Percentiles rank a stretch among this genome's conserved stretches.
Conservation (phyloP, 305 asterid genomes). For the Withania somnifera region DNA sequence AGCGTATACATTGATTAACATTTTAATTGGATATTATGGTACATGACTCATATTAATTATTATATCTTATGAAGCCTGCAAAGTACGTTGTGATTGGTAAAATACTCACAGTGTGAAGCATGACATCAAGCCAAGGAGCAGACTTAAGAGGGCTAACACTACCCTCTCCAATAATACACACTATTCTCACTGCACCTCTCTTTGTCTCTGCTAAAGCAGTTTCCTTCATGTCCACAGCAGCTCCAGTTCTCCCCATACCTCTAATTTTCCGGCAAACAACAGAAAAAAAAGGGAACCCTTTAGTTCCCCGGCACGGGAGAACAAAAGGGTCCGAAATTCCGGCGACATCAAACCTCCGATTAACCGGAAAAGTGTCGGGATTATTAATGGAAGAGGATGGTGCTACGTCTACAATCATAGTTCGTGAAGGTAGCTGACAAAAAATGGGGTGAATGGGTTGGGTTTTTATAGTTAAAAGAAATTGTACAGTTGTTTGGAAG, state of each 20-base stretch:
- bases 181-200: conserved; percentile 45
- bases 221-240: conserved; percentile 9
- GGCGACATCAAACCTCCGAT: not conserved
- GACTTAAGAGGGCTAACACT: conserved; percentile 74
- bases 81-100: too few species aligned
- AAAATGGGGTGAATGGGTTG: too few species aligned
- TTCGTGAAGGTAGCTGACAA: not conserved
- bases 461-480: too few species aligned
- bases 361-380: not conserved
- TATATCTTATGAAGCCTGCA: too few species aligned
- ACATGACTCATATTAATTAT: too few species aligned
- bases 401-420: not conserved
- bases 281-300: not conserved
- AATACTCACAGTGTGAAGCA: conserved; percentile 67
- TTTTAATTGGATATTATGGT: too few species aligned
- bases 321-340: not conserved
- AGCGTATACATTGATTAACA: too few species aligned
- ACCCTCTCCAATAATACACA: conserved; percentile 67
- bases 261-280: not conserved
- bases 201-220: conserved; percentile 10
- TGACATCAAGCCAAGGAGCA: conserved; percentile 82
- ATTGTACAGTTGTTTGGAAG: too few species aligned
- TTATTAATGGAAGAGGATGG: not conserved
- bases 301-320: not conserved
- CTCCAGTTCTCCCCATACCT: not conserved